These are phyloP conservation scores for Syncephalastrum racemosum DNA, from an alignment of 371 early-diverging fungal genomes.

Conservation along the genomic window DNA sequence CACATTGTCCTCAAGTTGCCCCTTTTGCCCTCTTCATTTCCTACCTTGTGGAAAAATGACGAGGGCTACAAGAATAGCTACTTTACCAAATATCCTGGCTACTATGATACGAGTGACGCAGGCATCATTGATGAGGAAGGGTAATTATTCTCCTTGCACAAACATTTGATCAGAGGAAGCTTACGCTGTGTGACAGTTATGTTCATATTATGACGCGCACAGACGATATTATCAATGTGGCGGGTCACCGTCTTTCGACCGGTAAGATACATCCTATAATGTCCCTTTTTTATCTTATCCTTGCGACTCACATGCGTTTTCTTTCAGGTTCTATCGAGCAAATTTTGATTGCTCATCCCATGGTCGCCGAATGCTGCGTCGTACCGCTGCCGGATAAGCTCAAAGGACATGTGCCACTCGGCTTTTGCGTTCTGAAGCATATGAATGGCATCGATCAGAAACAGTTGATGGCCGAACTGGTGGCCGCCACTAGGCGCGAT, in stretches of 20 bases:
- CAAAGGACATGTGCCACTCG: constrained; percentile 72
- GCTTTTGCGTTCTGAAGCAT: constrained; percentile 56
- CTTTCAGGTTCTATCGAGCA: constrained; percentile 82
- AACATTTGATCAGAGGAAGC: constrained; percentile 7
- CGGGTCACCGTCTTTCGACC: constrained; percentile 92
- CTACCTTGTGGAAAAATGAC: constrained; percentile 73
- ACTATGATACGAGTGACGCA: constrained; percentile 86
- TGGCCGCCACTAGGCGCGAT: constrained; percentile 53
- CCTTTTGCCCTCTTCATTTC: constrained; percentile 76
- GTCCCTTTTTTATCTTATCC: too few relatives aligned
- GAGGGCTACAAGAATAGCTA: constrained; percentile 79
- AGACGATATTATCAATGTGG: constrained; percentile 94
- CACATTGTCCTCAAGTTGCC: constrained; percentile 81
- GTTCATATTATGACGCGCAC: constrained; percentile 84
- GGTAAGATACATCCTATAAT: constrained; percentile 6
- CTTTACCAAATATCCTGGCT: constrained; percentile 76
- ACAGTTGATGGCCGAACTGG: constrained; percentile 45
- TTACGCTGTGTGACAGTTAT: constrained; percentile 28
- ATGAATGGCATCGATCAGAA: constrained; percentile 18
- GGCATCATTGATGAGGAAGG: constrained; percentile 79
- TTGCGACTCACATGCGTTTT: not conserved
- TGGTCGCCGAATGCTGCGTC: constrained; percentile 80
- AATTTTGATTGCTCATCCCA: constrained; percentile 65
- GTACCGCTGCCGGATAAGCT: constrained; percentile 66
- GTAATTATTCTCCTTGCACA: constrained; percentile 14